Evolutionary conservation across 768 basidiomycete species (phyloP).

Genomic region (Leccinum sublutescens): DNA sequence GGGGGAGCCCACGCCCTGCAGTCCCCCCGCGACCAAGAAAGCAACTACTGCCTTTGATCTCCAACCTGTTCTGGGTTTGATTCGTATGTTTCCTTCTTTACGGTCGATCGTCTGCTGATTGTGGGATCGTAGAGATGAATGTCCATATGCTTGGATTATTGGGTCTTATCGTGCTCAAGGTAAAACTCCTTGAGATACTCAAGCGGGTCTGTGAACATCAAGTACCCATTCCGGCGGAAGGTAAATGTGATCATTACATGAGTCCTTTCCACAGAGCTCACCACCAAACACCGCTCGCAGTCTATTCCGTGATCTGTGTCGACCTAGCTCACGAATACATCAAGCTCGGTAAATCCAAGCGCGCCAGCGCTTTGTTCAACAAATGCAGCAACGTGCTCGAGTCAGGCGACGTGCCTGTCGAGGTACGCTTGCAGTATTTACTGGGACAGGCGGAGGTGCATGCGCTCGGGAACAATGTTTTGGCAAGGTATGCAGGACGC

Average conservation of each 20-base stretch:
- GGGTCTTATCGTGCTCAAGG: constrained; percentile 60
- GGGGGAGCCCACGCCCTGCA: constrained; percentile 2
- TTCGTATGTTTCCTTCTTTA: constrained; percentile 44
- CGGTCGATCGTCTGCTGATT: not conserved
- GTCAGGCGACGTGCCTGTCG: constrained; percentile 46
- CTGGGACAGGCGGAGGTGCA: constrained; percentile 67
- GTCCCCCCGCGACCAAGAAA: constrained; percentile 1
- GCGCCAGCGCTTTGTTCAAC: constrained; percentile 66
- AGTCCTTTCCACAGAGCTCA: not conserved
- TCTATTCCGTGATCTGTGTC: constrained; percentile 60
- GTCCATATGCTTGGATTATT: constrained; percentile 67
- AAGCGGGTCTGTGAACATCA: constrained; percentile 58
- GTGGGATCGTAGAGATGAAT: constrained; percentile 43
- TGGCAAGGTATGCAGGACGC: constrained; percentile 48
- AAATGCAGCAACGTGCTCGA: constrained; percentile 49
- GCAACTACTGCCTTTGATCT: constrained; percentile 22
- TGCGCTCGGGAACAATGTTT: constrained; percentile 56
- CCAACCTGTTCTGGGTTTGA: constrained; percentile 41
- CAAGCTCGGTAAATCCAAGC: constrained; percentile 68
- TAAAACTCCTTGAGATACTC: constrained; percentile 64
- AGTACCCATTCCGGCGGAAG: constrained; percentile 41
- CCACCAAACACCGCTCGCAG: constrained; percentile 32
- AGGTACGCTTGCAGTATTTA: constrained; percentile 52
- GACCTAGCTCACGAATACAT: constrained; percentile 80
- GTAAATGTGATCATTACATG: constrained; percentile 34